A percentile compares a stretch with the other conserved stretches of the same genome.
phyloP scores from a whole-genome alignment of 768 basidiomycete species.

The Xerocomus brunneocitrinus region DNA sequence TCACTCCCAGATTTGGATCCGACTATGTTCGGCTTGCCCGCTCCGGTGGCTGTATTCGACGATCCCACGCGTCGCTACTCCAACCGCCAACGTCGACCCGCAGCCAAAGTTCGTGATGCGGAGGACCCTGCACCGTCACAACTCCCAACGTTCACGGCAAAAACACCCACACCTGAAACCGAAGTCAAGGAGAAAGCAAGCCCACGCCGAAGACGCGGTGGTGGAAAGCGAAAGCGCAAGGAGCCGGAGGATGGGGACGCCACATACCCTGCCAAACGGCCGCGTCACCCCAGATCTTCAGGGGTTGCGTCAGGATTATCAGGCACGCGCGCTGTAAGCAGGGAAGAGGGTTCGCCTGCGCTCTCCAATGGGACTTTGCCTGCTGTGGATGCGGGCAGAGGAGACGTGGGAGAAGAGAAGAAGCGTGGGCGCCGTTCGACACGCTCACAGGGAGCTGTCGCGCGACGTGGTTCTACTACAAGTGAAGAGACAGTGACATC shows the following conservation, averaged over 20 bases:
- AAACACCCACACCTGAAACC: conserved; percentile 11
- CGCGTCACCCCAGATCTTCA: conserved; percentile 47
- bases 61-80: conserved; percentile 42
- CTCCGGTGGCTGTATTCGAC: conserved; percentile 40
- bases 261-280: conserved; percentile 68
- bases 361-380: conserved; percentile 31
- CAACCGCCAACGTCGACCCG: conserved; percentile 43
- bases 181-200: conserved; percentile 43
- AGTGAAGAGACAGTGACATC: conserved; percentile 45
- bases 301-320: conserved; percentile 5
- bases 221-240: conserved; percentile 52
- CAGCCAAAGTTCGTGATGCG: conserved; percentile 47
- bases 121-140: conserved; percentile 30
- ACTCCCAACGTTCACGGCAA: conserved; percentile 8
- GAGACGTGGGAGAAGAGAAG: conserved; percentile 17
- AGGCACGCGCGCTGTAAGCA: conserved; percentile 21
- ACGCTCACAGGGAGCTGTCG: conserved; percentile 38
- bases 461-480: conserved; percentile 47
- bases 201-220: conserved; percentile 46
- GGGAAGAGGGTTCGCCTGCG: conserved; percentile 42
- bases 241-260: conserved; percentile 60
- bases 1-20: conserved; percentile 65
- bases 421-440: conserved; percentile 43
- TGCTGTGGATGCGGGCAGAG: conserved; percentile 13
- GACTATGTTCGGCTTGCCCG: conserved; percentile 50